Percentiles rank a stretch among this genome's conserved stretches.
These are phyloP conservation scores for Chlorella sp. DNA, from an alignment of 139 green algal species.

Conservation along the genomic window DNA sequence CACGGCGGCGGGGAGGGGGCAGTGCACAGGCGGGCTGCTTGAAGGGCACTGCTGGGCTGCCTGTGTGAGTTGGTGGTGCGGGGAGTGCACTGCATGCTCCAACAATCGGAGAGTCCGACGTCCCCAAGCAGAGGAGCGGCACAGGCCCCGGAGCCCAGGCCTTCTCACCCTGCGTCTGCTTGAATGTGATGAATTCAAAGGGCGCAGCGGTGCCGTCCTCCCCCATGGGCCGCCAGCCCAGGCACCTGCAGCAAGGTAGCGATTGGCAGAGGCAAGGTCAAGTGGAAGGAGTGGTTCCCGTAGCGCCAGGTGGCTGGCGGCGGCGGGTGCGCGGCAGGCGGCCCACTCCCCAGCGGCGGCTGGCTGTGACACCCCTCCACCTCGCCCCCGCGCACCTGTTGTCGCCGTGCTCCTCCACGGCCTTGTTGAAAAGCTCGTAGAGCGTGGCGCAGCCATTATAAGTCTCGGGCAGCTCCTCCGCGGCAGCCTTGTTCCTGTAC, in stretches of 20 bases:
- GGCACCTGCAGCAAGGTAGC: slow-evolving; percentile 15
- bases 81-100: too few relatives aligned
- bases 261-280: neutral
- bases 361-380: too few relatives aligned
- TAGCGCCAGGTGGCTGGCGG: neutral
- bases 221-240: slow-evolving; percentile 44
- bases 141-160: too few relatives aligned
- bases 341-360: too few relatives aligned
- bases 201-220: slow-evolving; percentile 43
- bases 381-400: slow-evolving; percentile 47
- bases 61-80: too few relatives aligned
- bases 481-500: slow-evolving; percentile 57
- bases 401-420: slow-evolving; percentile 57
- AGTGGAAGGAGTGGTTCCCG: neutral
- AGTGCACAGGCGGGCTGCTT: too few relatives aligned
- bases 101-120: too few relatives aligned
- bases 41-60: too few relatives aligned
- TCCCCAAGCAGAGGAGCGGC: too few relatives aligned
- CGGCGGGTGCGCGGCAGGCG: neutral
- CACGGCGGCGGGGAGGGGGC: too few relatives aligned
- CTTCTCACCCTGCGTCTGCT: slow-evolving; percentile 50
- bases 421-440: slow-evolving; percentile 77
- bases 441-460: slow-evolving; percentile 71
- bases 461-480: slow-evolving; percentile 60
- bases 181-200: slow-evolving; percentile 69